Percentiles rank a stretch among this genome's conserved stretches.
These are phyloP conservation scores for Scedosporium boydii DNA, from an alignment of 2,329 filamentous ascomycete species.

Conservation along the genomic window DNA sequence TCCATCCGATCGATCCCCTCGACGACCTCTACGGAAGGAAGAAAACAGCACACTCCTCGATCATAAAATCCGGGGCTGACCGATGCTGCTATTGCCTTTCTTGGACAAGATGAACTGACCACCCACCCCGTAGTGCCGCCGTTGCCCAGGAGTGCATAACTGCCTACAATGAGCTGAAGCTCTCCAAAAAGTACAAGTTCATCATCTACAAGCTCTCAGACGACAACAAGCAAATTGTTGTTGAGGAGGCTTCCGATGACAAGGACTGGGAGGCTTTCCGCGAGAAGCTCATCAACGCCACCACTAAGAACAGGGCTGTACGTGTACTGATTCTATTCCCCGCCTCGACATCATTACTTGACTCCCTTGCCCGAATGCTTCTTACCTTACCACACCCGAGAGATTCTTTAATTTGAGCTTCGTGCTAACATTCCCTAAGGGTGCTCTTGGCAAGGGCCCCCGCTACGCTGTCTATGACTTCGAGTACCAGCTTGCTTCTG, in stretches of 20 bases:
- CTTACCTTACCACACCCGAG: neutral
- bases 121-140: conserved; percentile 46
- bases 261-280: conserved; percentile 65
- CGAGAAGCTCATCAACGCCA: conserved; percentile 64
- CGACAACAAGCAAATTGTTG: conserved; percentile 71
- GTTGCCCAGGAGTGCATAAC: conserved; percentile 63
- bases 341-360: neutral
- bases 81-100: neutral
- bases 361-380: neutral
- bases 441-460: conserved; percentile 54
- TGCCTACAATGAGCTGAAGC: conserved; percentile 74
- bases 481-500: conserved; percentile 61
- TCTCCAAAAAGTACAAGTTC: conserved; percentile 72
- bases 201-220: conserved; percentile 84
- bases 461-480: conserved; percentile 83
- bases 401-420: neutral
- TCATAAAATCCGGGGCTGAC: neutral
- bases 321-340: conserved; percentile 14
- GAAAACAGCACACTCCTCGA: neutral
- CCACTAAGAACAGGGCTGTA: conserved; percentile 62
- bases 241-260: conserved; percentile 62
- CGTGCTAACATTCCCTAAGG: conserved; percentile 26
- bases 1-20: neutral
- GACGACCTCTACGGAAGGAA: neutral
- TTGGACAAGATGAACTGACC: neutral